These are phyloP conservation scores for Calocera viscosa DNA, from an alignment of 768 basidiomycete species.

Conservation along the genomic window DNA sequence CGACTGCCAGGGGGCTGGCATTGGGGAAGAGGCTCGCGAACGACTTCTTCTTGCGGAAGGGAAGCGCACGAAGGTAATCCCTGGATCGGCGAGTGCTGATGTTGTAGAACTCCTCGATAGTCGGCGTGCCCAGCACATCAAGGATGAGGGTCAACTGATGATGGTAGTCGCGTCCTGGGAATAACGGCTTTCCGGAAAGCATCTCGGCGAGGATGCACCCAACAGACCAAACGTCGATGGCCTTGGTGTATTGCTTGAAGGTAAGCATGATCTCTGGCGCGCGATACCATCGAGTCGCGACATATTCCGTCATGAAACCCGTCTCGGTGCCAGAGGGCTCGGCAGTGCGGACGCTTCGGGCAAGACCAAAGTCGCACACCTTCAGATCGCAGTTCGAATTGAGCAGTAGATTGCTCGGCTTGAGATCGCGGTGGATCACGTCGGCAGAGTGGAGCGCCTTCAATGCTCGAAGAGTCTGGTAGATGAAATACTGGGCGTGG, in stretches of 20 bases:
- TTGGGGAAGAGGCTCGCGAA: slow-evolving; percentile 60
- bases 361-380: slow-evolving; percentile 83
- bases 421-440: slow-evolving; percentile 89
- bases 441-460: slow-evolving; percentile 93
- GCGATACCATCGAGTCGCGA: slow-evolving; percentile 74
- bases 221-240: slow-evolving; percentile 34
- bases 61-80: slow-evolving; percentile 79
- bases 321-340: slow-evolving; percentile 24
- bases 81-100: slow-evolving; percentile 69
- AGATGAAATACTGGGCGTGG: slow-evolving; percentile 85
- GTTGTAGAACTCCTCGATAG: slow-evolving; percentile 88
- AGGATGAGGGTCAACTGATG: slow-evolving; percentile 87
- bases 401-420: slow-evolving; percentile 87
- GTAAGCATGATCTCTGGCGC: slow-evolving; percentile 38
- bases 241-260: slow-evolving; percentile 38
- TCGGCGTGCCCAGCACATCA: slow-evolving; percentile 82
- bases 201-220: slow-evolving; percentile 78
- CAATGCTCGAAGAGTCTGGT: slow-evolving; percentile 87
- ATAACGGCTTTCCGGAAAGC: slow-evolving; percentile 81
- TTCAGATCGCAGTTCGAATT: slow-evolving; percentile 97
- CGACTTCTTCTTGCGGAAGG: slow-evolving; percentile 68
- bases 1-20: slow-evolving; percentile 58
- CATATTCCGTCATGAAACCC: slow-evolving; percentile 68
- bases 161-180: slow-evolving; percentile 93
- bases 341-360: slow-evolving; percentile 34